Base-by-base conservation (phyloP, 2,329 filamentous ascomycete species). In the Ophiostoma sp. region DNA sequence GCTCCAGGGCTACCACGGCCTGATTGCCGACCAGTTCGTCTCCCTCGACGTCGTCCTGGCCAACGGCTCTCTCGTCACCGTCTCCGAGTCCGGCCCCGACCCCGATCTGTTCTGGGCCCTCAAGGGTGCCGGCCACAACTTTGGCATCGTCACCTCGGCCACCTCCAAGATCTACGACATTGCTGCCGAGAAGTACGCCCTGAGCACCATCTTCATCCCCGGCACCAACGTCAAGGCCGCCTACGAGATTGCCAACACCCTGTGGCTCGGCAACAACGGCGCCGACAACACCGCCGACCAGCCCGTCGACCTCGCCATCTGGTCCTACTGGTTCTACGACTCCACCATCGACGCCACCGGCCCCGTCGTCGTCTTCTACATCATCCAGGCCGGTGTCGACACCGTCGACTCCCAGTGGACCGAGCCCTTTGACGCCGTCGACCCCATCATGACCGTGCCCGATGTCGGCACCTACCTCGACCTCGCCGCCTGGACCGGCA, bases 61-160 rank as follows among this genome's bases (percentile, higher is more conserved):
- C 5, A 77, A 85, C 72, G 85, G 85, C 17, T 79, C 75, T 11
- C 68, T 76, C 75, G 73, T 79, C 74, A 71, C 79, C 75, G 74
- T 76, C 77, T 73, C 79, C 1, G 74, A 76, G 70, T 31, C 39
- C 5, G 35, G 36, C 23, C 74, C 75, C 35, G 76, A 79, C 23
- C 77, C 80, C 0, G 84, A 86, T 62, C 79, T 88, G 10, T 87
- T 80, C 75, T 88, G 85, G 85, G 86, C 79, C 0, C 79, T 88
- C 73, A 79, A 80, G 67, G 86, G 86, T 4, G 86, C 85, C 1
- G 86, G 85, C 0, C 83, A 86, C 71, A 87, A 87, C 76, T 87
- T 87, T 71, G 86, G 85, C 57, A 81, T 87, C 69, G 71, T 72
- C 44, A 72, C 71, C 5, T 72, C 71, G 82, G 71, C 87, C 20